Evolutionary conservation across 2,329 filamentous ascomycete species (phyloP), one percentile per base, ranked within the genome.

Genomic region (Sphaceloma murrayae): DNA sequence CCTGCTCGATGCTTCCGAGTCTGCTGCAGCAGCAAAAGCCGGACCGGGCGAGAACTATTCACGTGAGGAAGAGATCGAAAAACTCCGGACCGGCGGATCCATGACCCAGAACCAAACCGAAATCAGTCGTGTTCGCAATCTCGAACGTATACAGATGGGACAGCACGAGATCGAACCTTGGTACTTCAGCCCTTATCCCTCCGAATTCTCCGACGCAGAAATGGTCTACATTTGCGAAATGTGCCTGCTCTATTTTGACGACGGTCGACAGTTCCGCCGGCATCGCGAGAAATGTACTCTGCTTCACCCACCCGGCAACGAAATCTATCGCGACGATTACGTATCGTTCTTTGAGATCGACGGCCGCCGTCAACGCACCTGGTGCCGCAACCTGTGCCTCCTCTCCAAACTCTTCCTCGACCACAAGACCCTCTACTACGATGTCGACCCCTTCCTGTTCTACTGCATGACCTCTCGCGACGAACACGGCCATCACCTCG

Each of bases 41-140:
- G 42, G 30, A 5, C 62, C 68, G 5, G 65, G 67, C 9, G 69
- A 72, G 19, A 58, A 66, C 4, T 89, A 85, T 58, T 80, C 82
- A 51, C 77, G 83, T 39, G 85, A 94, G 61, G 85, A 93, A 52
- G 91, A 98, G 62, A 95, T 96, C 46, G 91, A 98, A 61, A 94
- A 95, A 60, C 73, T 98, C 7, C 80, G 91, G 30, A 94, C 87
- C 3, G 85, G 85, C 17, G 93, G 91, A 22, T 95, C 87, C 49
- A 96, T 98, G 91, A 98, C 93, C 8, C 93, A 98, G 60, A 96
- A 96, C 53, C 91, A 94, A 46, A 87, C 89, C 9, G 93, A 98
- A 59, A 87, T 98, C 49, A 89, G 89, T 17, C 82, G 93, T 43
- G 94, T 98, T 45, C 82, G 91, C 57, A 98, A 98, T 59, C 79